These are phyloP conservation scores for Davidsoniella virescens DNA, from an alignment of 2,329 filamentous ascomycete species.

Conservation along the genomic window DNA sequence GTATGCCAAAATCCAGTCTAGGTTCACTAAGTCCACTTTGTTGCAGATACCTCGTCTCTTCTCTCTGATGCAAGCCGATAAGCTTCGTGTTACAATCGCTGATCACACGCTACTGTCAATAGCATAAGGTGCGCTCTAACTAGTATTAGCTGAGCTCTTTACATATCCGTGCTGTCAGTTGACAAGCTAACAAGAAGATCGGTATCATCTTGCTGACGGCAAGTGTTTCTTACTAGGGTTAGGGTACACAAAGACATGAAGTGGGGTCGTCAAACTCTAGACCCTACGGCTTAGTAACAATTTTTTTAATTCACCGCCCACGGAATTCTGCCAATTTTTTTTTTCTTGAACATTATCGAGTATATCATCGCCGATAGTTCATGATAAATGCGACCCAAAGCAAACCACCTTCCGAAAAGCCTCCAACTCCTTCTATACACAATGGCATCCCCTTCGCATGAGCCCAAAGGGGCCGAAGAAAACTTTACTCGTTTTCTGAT, in stretches of 20 bases:
- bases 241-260: background rate
- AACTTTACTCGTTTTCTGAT: constrained; percentile 58
- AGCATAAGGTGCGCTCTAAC: too few species aligned
- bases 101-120: too few species aligned
- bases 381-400: background rate
- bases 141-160: too few species aligned
- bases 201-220: too few species aligned
- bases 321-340: constrained; percentile 10
- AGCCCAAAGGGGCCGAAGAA: constrained; percentile 18
- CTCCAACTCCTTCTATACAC: background rate
- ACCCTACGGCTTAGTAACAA: constrained; percentile 4
- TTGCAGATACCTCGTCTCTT: background rate
- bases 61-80: background rate
- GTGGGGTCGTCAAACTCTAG: background rate
- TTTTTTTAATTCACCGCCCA: constrained; percentile 3
- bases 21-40: too few species aligned
- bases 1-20: too few species aligned
- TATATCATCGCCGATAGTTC: background rate
- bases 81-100: too few species aligned
- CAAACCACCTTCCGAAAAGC: background rate
- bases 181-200: too few species aligned
- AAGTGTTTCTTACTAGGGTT: background rate
- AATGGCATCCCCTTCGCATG: constrained; percentile 9
- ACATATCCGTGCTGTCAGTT: background rate
- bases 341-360: background rate